A percentile compares a stretch with the other conserved stretches of the same genome.
Conservation (phyloP, 2,329 filamentous ascomycete species). For the Dothideomycetes sp. region DNA sequence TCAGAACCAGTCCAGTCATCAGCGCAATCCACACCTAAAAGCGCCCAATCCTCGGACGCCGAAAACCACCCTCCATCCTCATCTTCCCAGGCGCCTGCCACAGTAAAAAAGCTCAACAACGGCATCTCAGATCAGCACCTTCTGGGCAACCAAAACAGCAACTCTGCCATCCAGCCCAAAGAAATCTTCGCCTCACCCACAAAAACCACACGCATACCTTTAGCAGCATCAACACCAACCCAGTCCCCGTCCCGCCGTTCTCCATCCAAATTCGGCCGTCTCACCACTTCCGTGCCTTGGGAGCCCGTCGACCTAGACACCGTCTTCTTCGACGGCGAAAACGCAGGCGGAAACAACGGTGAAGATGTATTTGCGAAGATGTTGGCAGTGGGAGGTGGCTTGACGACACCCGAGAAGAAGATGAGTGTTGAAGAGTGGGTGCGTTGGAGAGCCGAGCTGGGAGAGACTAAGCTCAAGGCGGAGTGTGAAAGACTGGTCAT, state of each 20-base stretch:
- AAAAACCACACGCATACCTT: conserved; percentile 31
- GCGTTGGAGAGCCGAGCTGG: conserved; percentile 65
- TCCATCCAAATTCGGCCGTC: conserved; percentile 39
- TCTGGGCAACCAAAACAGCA: conserved; percentile 26
- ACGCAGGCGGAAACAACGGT: conserved; percentile 41
- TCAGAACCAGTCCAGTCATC: conserved; percentile 45
- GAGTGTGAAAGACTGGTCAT: conserved; percentile 79
- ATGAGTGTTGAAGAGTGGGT: conserved; percentile 98
- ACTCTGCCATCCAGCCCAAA: conserved; percentile 8
- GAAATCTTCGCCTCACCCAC: conserved; percentile 20
- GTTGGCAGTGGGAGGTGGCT: conserved; percentile 41
- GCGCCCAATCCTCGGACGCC: conserved; percentile 61
- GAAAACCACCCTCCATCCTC: conserved; percentile 71
- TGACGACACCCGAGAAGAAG: conserved; percentile 68
- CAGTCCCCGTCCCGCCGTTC: conserved; percentile 22
- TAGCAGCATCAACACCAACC: conserved; percentile 34
- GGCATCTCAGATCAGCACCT: conserved; percentile 20
- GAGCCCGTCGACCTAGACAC: conserved; percentile 65
- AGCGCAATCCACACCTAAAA: conserved; percentile 54
- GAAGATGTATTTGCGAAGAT: conserved; percentile 37
- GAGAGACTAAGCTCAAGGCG: conserved; percentile 66
- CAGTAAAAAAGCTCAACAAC: conserved; percentile 1
- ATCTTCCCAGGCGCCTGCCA: conserved; percentile 11
- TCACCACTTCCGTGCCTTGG: conserved; percentile 55
- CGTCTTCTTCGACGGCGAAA: conserved; percentile 46